Evolutionary conservation across 1,139 yeast species (phyloP), one percentile per base, ranked within the genome.

Genomic region (Scheffersomyces parashehatae): DNA sequence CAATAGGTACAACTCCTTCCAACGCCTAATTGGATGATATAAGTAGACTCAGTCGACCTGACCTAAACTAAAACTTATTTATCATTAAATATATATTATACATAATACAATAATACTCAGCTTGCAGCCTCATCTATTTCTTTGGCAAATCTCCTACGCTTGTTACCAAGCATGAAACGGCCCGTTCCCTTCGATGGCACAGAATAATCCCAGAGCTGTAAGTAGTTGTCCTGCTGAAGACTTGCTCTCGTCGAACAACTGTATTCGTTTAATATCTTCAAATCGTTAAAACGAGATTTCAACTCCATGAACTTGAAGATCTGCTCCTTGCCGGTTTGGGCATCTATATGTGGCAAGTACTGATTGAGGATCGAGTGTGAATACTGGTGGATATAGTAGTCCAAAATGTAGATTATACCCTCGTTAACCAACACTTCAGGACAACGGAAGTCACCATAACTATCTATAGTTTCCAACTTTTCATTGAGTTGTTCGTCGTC

Each of bases 371-470:
- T 51, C 42, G 60, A 58, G 42, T 61, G 64, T 48, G 64, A 64
- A 65, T 67, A 70, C 51, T 73, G 76, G 49, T 82, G 83, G 46
- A 81, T 77, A 52, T 80, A 82, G 52, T 79, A 78, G 52, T 83
- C 86, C 43, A 86, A 67, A 7, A 86, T 66, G 49, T 83, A 86
- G 29, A 80, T 65, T 35, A 84, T 71, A 1, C 84, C 83, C 50
- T 81, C 85, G 50, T 77, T 80, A 3, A 84, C 85, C 33, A 80
- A 68, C 11, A 66, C 56, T 47, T 75, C 77, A 5, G 81, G 81
- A 44, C 81, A 75, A 38, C 71, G 64, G 56, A 71, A 79, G 29
- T 73, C 75, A 8, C 65, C 64, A 49, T 62, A 64, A 42, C 68
- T 60, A 46, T 71, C 75, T 34, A 73, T 60, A 26, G 56, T 55